A percentile compares a stretch with the other conserved stretches of the same genome.
Conservation (phyloP, 345 rosid genomes). For the Cardamine occulta region DNA sequence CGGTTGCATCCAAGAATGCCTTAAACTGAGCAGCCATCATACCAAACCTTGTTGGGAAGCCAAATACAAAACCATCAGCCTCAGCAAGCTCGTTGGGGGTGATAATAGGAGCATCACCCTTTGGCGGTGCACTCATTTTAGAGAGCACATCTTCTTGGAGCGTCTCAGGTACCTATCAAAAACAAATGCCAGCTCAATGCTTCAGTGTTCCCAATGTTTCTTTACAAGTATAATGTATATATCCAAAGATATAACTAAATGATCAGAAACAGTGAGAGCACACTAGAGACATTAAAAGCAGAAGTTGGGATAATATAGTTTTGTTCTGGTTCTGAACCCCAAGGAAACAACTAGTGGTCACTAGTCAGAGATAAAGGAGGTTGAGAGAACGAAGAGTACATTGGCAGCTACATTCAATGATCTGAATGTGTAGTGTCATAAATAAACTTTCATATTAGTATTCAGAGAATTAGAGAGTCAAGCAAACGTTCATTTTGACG, state of each 20-base stretch:
- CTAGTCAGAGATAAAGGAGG: not conserved
- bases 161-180: constrained; percentile 79
- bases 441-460: no score
- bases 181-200: not conserved
- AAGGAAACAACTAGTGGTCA: not conserved
- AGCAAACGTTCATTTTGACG: not conserved
- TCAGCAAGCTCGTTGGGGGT: constrained; percentile 76
- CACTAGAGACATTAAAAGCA: not conserved
- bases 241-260: not conserved
- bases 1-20: constrained; percentile 90
- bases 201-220: not conserved
- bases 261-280: constrained; percentile 13
- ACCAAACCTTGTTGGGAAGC: constrained; percentile 96
- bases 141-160: constrained; percentile 78
- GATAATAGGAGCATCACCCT: constrained; percentile 73
- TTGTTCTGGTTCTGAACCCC: not conserved
- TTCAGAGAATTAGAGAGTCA: not conserved
- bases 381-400: not conserved
- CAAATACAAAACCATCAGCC: constrained; percentile 88
- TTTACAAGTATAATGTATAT: not conserved
- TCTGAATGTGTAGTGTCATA: no score
- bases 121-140: constrained; percentile 90
- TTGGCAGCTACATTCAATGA: not conserved
- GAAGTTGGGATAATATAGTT: not conserved
- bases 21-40: constrained; percentile 99